Evolutionary conservation across 2,329 filamentous ascomycete genomes (phyloP).

Genomic region (Cercospora berteroae): DNA sequence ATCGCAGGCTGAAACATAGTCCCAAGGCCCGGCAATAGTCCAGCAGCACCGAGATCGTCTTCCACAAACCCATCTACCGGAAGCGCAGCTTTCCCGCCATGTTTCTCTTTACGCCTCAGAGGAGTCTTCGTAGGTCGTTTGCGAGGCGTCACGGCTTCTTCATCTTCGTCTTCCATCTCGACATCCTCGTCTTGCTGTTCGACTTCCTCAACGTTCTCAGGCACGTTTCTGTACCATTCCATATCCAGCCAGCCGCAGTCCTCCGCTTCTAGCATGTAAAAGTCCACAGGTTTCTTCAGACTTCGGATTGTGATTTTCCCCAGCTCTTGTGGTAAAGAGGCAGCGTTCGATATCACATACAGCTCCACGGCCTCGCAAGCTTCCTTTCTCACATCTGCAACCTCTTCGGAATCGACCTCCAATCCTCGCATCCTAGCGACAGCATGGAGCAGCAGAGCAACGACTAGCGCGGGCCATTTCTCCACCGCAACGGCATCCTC

Average conservation of each 20-base stretch:
- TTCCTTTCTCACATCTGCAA: conserved; percentile 6
- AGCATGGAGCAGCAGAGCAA: conserved; percentile 19
- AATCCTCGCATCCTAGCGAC: conserved; percentile 18
- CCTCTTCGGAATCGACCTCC: conserved; percentile 6
- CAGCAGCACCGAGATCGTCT: conserved; percentile 31
- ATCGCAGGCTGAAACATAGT: conserved; percentile 76
- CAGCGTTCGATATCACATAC: conserved; percentile 1
- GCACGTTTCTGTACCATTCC: conserved; percentile 29
- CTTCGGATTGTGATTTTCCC: not conserved
- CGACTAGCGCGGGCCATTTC: conserved; percentile 24
- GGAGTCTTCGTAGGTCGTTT: conserved; percentile 35
- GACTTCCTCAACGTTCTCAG: conserved; percentile 24
- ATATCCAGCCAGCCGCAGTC: conserved; percentile 29
- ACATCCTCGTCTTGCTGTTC: conserved; percentile 38
- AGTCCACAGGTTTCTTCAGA: conserved; percentile 18
- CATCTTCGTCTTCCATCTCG: conserved; percentile 6
- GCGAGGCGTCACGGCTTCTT: conserved; percentile 16
- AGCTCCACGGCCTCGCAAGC: conserved; percentile 14
- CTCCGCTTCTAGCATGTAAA: conserved; percentile 26
- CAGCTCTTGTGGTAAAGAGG: conserved; percentile 12
- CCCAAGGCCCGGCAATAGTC: conserved; percentile 47
- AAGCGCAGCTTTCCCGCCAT: conserved; percentile 24
- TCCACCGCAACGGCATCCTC: conserved; percentile 7
- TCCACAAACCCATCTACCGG: conserved; percentile 17
- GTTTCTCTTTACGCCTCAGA: conserved; percentile 38